Evolutionary conservation across 176 grass and related monocot species (phyloP).

Genomic region (Cenchrus purpureus): DNA sequence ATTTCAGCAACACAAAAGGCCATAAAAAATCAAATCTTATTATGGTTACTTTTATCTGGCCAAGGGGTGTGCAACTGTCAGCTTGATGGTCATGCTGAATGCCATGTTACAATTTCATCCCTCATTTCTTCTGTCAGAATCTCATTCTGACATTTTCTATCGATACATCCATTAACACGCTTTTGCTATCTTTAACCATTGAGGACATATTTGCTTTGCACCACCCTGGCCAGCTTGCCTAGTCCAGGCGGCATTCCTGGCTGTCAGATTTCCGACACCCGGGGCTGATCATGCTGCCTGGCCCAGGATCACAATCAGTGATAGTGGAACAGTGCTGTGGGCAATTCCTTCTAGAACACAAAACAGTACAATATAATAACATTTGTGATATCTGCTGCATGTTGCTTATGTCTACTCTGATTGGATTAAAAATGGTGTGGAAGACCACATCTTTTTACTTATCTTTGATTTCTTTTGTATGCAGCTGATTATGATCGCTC

Average conservation of each 20-base stretch:
- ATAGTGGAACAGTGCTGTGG: not conserved
- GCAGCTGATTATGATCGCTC: conserved; percentile 88
- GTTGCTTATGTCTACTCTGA: conserved; percentile 34
- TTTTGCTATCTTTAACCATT: not conserved
- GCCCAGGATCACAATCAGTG: too few species aligned
- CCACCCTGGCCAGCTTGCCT: too few species aligned
- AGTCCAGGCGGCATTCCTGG: too few species aligned
- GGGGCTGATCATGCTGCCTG: too few species aligned
- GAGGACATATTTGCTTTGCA: not conserved
- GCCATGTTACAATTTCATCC: conserved; percentile 6
- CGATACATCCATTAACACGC: conserved; percentile 1
- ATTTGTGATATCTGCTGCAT: conserved; percentile 22
- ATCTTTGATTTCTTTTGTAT: conserved; percentile 43
- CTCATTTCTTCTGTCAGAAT: conserved; percentile 15
- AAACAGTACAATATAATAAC: conserved; percentile 3
- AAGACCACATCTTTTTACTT: not conserved
- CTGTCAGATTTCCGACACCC: too few species aligned
- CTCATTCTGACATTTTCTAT: conserved; percentile 5
- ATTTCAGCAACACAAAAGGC: conserved; percentile 15
- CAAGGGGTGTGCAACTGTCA: not conserved
- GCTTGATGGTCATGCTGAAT: conserved; percentile 29
- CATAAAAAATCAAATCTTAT: not conserved
- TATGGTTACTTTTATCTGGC: conserved; percentile 14
- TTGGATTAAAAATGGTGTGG: not conserved
- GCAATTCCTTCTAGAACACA: not conserved